Conservation (phyloP, 2,329 filamentous ascomycete genomes). For the Sclerotinia trifoliorum region DNA sequence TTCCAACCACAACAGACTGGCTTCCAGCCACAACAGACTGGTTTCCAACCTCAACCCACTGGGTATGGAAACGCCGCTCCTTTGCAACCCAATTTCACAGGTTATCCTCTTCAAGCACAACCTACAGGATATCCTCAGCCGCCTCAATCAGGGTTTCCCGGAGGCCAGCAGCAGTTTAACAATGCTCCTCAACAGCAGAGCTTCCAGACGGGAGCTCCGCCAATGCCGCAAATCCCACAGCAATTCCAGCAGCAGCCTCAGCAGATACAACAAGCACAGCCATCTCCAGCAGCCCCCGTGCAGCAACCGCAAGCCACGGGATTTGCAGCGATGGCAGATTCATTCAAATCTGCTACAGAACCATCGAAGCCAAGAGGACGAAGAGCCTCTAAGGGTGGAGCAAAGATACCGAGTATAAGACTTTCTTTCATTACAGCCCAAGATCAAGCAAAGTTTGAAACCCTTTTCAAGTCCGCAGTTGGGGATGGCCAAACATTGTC, state of each 20-base stretch:
- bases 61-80: conserved; percentile 39
- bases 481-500: conserved; percentile 82
- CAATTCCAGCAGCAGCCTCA: conserved; percentile 40
- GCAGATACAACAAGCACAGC: conserved; percentile 48
- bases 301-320: conserved; percentile 66
- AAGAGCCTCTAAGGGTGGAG: conserved; percentile 53
- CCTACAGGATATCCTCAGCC: conserved; percentile 51
- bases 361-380: conserved; percentile 46
- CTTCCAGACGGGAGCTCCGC: conserved; percentile 39
- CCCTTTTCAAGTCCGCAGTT: conserved; percentile 92
- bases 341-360: conserved; percentile 54
- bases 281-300: conserved; percentile 55
- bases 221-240: conserved; percentile 40
- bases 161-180: conserved; percentile 42
- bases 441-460: conserved; percentile 96
- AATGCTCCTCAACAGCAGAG: conserved; percentile 48
- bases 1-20: conserved; percentile 32
- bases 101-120: conserved; percentile 39
- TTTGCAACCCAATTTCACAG: conserved; percentile 38
- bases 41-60: conserved; percentile 32
- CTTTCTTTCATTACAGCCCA: conserved; percentile 93
- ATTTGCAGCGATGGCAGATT: conserved; percentile 65
- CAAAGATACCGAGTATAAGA: conserved; percentile 89
- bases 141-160: conserved; percentile 60
- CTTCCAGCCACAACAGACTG: conserved; percentile 30